Evolutionary conservation across 1,284 basidiomycete species (phyloP).

Genomic region (Apiotrichum siamense): DNA sequence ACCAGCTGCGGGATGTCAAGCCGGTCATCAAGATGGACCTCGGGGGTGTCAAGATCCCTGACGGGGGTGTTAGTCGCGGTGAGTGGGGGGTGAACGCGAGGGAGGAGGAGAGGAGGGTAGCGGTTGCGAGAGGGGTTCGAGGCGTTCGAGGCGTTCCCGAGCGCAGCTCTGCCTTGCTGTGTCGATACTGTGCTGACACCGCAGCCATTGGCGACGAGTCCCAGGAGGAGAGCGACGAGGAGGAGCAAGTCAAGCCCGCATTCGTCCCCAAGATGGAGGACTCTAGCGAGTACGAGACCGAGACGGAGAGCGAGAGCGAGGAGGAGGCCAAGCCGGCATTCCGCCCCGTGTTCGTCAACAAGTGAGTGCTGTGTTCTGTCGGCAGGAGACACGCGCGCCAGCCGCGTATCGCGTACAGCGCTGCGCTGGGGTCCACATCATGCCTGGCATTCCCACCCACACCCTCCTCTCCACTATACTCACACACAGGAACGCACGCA

Average conservation of each 20-base stretch:
- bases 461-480: too few relatives aligned
- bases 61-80: constrained; percentile 31
- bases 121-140: too few relatives aligned
- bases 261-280: constrained; percentile 19
- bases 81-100: too few relatives aligned
- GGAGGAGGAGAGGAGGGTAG: too few relatives aligned
- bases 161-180: too few relatives aligned
- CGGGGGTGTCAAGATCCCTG: constrained; percentile 38
- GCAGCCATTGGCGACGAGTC: constrained; percentile 15
- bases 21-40: constrained; percentile 31
- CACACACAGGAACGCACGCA: constrained; percentile 29
- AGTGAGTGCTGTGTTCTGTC: constrained; percentile 24
- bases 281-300: constrained; percentile 47
- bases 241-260: constrained; percentile 27
- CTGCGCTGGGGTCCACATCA: too few relatives aligned
- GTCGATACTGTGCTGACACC: neutral
- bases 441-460: too few relatives aligned
- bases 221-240: constrained; percentile 28
- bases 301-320: constrained; percentile 41
- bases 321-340: constrained; percentile 44
- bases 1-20: constrained; percentile 9
- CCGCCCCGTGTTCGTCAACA: constrained; percentile 44
- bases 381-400: too few relatives aligned
- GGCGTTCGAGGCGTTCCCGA: too few relatives aligned
- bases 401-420: too few relatives aligned